phyloP scores from a whole-genome alignment of 495 filamentous ascomycete species.

The Cercophora scortea region DNA sequence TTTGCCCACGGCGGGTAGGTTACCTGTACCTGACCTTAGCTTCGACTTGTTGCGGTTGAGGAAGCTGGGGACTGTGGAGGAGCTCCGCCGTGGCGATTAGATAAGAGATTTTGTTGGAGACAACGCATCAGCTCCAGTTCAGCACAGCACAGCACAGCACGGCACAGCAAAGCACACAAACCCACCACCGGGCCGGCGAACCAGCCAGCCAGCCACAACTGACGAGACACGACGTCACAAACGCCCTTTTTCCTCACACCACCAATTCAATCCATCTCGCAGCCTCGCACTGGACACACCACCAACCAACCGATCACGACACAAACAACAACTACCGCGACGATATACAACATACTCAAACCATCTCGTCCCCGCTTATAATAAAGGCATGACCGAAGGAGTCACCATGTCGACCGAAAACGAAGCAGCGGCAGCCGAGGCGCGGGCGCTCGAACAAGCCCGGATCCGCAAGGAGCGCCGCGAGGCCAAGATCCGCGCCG shows the following conservation, averaged over 20 bases:
- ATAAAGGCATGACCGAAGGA: not conserved
- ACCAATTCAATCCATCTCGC: not conserved
- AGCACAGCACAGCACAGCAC: too few species aligned
- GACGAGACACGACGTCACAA: not conserved
- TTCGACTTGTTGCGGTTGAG: too few species aligned
- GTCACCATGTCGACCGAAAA: slow-evolving; percentile 11
- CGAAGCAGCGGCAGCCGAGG: slow-evolving; percentile 34
- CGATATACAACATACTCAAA: not conserved
- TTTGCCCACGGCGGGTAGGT: too few species aligned
- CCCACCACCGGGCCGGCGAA: not conserved
- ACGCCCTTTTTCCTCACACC: not conserved
- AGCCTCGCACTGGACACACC: not conserved
- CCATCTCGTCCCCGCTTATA: not conserved
- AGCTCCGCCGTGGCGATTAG: not conserved
- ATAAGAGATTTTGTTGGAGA: not conserved
- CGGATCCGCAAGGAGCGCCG: slow-evolving; percentile 82
- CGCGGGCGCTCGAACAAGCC: slow-evolving; percentile 66
- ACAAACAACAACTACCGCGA: not conserved
- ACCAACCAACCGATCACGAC: not conserved
- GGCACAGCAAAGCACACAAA: not conserved
- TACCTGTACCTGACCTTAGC: too few species aligned
- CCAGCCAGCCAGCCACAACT: not conserved
- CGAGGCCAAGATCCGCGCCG: slow-evolving; percentile 82
- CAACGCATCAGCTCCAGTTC: not conserved
- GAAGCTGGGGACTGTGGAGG: too few species aligned